Evolutionary conservation across 73 alveolate genomes (phyloP).

Genomic region (Blepharisma japonicum): DNA sequence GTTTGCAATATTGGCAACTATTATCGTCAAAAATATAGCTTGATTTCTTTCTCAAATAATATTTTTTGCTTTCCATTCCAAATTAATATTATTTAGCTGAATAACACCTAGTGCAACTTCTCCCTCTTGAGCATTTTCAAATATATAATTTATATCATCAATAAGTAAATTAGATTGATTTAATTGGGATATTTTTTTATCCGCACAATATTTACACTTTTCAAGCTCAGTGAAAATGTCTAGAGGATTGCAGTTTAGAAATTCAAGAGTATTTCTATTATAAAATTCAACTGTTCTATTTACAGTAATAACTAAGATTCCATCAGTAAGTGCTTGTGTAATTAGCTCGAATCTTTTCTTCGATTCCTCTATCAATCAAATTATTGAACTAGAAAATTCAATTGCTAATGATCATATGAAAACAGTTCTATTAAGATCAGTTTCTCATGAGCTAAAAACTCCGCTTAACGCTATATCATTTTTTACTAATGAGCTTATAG

Average conservation of each 20-base stretch:
- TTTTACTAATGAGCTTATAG: background rate
- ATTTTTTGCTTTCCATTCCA: background rate
- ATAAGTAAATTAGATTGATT: background rate
- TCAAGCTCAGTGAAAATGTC: too few species aligned
- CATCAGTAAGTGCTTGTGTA: too few species aligned
- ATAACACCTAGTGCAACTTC: background rate
- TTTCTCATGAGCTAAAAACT: slow-evolving; percentile 25
- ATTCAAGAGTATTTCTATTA: too few species aligned
- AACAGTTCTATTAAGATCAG: background rate
- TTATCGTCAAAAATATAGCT: background rate
- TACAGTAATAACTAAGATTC: too few species aligned
- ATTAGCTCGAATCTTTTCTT: too few species aligned
- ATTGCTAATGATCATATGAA: background rate
- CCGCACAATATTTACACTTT: too few species aligned
- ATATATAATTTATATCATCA: background rate
- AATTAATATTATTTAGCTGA: background rate
- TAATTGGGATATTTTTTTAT: too few species aligned
- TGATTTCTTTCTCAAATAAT: background rate
- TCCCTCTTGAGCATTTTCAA: background rate
- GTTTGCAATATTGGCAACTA: too few species aligned
- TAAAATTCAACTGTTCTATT: too few species aligned
- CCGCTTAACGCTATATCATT: background rate
- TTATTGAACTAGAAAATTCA: background rate
- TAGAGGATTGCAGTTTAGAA: too few species aligned
- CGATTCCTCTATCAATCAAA: background rate